Evolutionary conservation across 768 basidiomycete genomes (phyloP), one percentile per base, ranked within the genome.

Genomic region (Tulasnella calospora): DNA sequence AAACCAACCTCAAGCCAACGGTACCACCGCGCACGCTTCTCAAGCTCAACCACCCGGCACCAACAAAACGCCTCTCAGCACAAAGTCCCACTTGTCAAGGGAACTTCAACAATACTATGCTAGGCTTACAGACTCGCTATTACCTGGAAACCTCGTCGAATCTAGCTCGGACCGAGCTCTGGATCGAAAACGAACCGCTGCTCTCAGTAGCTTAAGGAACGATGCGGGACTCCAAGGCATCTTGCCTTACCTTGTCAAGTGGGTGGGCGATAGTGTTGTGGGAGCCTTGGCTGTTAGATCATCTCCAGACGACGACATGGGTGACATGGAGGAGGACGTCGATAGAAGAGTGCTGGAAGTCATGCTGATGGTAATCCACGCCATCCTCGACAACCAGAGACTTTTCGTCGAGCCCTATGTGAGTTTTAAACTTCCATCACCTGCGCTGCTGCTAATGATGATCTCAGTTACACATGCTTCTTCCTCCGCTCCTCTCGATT

Each of bases 71-170:
- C 80, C 67, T 38, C 70, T 73, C 23, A 74, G 72, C 27, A 73
- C 74, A 33, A 80, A 80, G 40, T 80, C 79, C 17, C 79, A 80
- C 15, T 88, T 99, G 21, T 97, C 96, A 38, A 89, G 93, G 81
- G 98, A 99, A 84, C 87, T 99, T 46, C 96, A 98, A 83, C 86
- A 99, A 3, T 98, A 99, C 84, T 99, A 98, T 82, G 91, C 92
- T 1, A 91, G 97, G 7, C 89, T 99, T 74, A 98, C 95, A 0
- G 88, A 91, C 5, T 92, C 93, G 21, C 87, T 98, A 3, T 86
- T 96, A 2, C 94, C 94, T 35, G 74, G 79, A 13, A 44, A 71
- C 33, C 38, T 57, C 23, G 8, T 57, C 27, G 70, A 69, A 9
- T 74, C 79, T 27, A 72, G 76, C 71, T 19, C 44, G 5, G 94